A percentile compares a stretch with the other conserved stretches of the same genome.
Evolutionary conservation across 495 filamentous ascomycete species (phyloP).

Genomic region (Parmelia sp.): DNA sequence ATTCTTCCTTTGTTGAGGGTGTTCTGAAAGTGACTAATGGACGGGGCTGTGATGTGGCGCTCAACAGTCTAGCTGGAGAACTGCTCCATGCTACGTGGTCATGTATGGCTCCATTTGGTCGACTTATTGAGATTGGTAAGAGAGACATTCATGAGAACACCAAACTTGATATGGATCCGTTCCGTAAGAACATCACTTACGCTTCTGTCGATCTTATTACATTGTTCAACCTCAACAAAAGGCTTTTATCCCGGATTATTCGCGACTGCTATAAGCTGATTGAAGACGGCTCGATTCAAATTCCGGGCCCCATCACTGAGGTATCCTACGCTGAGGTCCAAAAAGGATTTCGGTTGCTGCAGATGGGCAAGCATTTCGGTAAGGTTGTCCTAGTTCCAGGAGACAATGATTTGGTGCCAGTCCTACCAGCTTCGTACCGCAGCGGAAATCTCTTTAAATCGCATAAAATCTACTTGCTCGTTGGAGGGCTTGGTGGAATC

Average conservation of each 20-base stretch:
- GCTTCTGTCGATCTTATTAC: constrained; percentile 35
- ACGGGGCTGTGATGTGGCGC: constrained; percentile 48
- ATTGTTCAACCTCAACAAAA: constrained; percentile 16
- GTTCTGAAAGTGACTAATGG: constrained; percentile 49
- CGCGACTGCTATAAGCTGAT: constrained; percentile 18
- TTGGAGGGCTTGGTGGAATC: too few relatives aligned
- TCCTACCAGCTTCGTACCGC: too few relatives aligned
- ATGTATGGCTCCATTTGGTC: constrained; percentile 47
- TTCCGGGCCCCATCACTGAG: constrained; percentile 5
- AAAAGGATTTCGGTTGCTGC: constrained; percentile 20
- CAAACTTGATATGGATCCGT: constrained; percentile 35
- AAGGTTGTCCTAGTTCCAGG: constrained; percentile 15
- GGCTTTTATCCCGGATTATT: constrained; percentile 15
- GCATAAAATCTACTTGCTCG: too few relatives aligned
- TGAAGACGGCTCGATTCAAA: constrained; percentile 16
- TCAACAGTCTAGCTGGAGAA: constrained; percentile 51
- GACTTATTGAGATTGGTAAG: constrained; percentile 54
- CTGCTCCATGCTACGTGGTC: constrained; percentile 37
- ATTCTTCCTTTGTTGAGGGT: constrained; percentile 38
- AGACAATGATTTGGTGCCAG: too few relatives aligned
- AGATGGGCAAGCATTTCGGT: constrained; percentile 23
- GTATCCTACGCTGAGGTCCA: constrained; percentile 19
- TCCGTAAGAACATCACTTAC: constrained; percentile 37
- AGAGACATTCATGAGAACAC: constrained; percentile 38
- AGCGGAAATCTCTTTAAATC: too few relatives aligned